phyloP scores from a whole-genome alignment of 345 rosid genomes.

The Zanthoxylum bungeanum region DNA sequence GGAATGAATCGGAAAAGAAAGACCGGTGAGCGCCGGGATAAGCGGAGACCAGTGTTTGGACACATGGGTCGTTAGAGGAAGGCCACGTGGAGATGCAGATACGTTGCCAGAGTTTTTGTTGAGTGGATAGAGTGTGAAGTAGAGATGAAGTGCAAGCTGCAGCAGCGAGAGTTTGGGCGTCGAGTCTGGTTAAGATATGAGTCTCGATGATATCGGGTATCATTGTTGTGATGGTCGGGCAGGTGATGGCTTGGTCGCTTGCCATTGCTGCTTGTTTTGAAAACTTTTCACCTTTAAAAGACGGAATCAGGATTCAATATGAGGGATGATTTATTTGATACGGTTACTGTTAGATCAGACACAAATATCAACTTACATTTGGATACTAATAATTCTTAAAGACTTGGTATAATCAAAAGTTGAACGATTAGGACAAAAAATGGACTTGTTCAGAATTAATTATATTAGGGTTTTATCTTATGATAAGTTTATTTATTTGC shows the following conservation, averaged over 20 bases:
- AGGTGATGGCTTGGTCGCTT: not conserved
- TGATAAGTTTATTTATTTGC: not conserved
- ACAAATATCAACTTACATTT: no score
- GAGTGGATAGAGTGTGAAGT: slow-evolving; percentile 37
- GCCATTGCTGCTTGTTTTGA: no score
- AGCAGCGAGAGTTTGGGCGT: slow-evolving; percentile 60
- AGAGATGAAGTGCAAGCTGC: slow-evolving; percentile 46
- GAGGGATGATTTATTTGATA: no score
- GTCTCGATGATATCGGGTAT: slow-evolving; percentile 50
- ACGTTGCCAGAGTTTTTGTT: slow-evolving; percentile 51
- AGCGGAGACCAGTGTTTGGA: slow-evolving; percentile 34
- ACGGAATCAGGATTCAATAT: no score
- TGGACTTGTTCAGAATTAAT: not conserved
- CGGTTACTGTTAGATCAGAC: no score
- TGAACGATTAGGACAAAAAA: not conserved
- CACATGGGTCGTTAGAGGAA: slow-evolving; percentile 40
- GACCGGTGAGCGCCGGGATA: slow-evolving; percentile 56
- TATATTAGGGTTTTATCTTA: not conserved
- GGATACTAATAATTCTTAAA: no score
- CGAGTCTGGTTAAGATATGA: slow-evolving; percentile 64
- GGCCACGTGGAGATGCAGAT: slow-evolving; percentile 61
- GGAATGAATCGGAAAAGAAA: slow-evolving; percentile 61
- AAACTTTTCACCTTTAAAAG: not conserved
- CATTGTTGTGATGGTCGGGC: slow-evolving; percentile 34
- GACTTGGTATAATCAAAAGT: not conserved